Evolutionary conservation across 208 protist species (phyloP).

Genomic region (Trypanosoma rangeli): DNA sequence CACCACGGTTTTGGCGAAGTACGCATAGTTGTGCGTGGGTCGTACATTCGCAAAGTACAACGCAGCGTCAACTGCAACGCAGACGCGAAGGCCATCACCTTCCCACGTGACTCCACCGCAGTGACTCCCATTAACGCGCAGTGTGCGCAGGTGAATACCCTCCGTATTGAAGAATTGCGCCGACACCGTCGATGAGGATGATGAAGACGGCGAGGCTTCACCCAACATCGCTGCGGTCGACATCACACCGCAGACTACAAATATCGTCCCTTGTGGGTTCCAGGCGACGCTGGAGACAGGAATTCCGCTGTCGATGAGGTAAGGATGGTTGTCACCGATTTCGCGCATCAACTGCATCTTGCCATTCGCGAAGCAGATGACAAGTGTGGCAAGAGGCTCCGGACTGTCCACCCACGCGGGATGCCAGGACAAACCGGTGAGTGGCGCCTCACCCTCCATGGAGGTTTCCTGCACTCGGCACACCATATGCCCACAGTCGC

Average conservation of each 20-base stretch:
- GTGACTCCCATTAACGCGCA: constrained; percentile 86
- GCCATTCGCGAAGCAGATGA: constrained; percentile 89
- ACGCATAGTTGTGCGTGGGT: constrained; percentile 95
- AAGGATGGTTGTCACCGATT: constrained; percentile 83
- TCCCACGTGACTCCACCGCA: constrained; percentile 94
- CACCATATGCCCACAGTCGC: constrained; percentile 65
- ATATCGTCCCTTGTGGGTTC: constrained; percentile 93
- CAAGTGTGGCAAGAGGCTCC: constrained; percentile 76
- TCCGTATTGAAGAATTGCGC: constrained; percentile 95
- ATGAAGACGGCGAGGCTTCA: neutral
- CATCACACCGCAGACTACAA: constrained; percentile 86
- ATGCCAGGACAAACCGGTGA: constrained; percentile 83
- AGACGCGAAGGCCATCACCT: constrained; percentile 91
- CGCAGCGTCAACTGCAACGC: constrained; percentile 94
- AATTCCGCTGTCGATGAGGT: constrained; percentile 91
- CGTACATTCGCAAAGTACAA: constrained; percentile 98
- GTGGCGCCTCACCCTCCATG: constrained; percentile 25
- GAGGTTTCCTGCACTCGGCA: constrained; percentile 75
- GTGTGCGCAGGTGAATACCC: constrained; percentile 89
- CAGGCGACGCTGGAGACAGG: constrained; percentile 78
- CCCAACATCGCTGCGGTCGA: constrained; percentile 24
- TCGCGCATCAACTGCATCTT: constrained; percentile 92
- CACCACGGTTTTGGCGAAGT: constrained; percentile 92
- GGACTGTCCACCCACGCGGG: constrained; percentile 87
- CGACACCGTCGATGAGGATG: constrained; percentile 40